Percentiles rank a stretch among this genome's conserved stretches.
phyloP scores from a whole-genome alignment of 495 filamentous ascomycete genomes.

The Podospora comata region DNA sequence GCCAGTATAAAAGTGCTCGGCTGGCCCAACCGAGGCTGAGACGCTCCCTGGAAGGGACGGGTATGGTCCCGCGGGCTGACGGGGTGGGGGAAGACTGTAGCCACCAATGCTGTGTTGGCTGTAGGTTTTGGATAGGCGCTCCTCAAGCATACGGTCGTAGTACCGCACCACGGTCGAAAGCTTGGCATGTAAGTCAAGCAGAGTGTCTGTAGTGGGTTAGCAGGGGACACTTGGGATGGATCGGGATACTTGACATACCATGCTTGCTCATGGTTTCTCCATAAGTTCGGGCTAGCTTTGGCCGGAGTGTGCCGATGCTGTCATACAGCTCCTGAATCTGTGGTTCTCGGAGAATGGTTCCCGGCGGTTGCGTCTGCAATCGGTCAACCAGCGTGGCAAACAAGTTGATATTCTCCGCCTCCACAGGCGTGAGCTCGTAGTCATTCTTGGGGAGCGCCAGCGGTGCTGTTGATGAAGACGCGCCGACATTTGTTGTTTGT shows the following conservation, averaged over 20 bases:
- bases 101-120: constrained; percentile 67
- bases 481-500: constrained; percentile 50
- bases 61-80: constrained; percentile 63
- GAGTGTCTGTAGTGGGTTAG: constrained; percentile 54
- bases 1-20: constrained; percentile 79
- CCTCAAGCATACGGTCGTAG: constrained; percentile 97
- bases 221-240: constrained; percentile 19
- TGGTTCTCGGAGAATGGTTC: constrained; percentile 90
- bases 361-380: constrained; percentile 89
- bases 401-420: constrained; percentile 96
- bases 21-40: constrained; percentile 49
- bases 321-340: constrained; percentile 98
- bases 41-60: constrained; percentile 57
- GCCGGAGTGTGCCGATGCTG: constrained; percentile 85
- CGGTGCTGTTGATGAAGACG: constrained; percentile 38
- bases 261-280: constrained; percentile 99
- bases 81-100: constrained; percentile 48
- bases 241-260: constrained; percentile 52
- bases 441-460: constrained; percentile 73
- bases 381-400: constrained; percentile 94
- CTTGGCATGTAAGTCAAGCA: constrained; percentile 92
- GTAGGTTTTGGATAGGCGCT: constrained; percentile 88
- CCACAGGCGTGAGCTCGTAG: constrained; percentile 89
- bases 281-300: constrained; percentile 93
- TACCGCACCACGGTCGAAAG: constrained; percentile 96